Evolutionary conservation across 345 rosid genomes (phyloP), one percentile per base, ranked within the genome.

Genomic region (Conringia planisiliqua): DNA sequence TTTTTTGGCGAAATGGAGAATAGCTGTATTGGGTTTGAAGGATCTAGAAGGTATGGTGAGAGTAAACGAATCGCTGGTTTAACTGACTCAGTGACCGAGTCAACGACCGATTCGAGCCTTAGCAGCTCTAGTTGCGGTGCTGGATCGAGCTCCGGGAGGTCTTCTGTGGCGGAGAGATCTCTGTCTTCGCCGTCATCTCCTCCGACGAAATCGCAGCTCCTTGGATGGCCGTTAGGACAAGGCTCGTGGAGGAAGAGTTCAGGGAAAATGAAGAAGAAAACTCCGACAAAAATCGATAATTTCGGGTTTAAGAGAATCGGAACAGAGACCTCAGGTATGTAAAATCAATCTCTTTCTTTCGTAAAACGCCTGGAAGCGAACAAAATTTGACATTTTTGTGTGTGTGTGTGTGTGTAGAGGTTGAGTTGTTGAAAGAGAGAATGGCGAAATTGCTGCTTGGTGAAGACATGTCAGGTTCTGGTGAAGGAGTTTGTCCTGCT

Each of bases 381-480:
- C 20, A 0, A 24, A 10, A 5, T 33, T 52, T 68, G 40, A 60
- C 35, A 14, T 58, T 4, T 57, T 55, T 14, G 40, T 73, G 32
- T 44, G 8, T 60, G 26, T 75, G 40, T 29, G 18, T 50, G 8
- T 59, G 18, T 29, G 69, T 58, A 95, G 99, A 89, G 82, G 68
- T 82, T 69, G 96, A 95, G 39, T 81, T 88, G 91, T 87, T 95
- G 93, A 95, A 89, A 88, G 99, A 95, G 82, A 92, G 96, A 77
- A 90, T 90, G 84, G 85, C 98, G 20, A 95, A 95, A 56, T 67
- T 95, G 87, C 63, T 95, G 78, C 98, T 95, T 65, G 99, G 99
- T n/a, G 99, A 95, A 76, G 99, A 95, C 67, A 92, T 95, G 98
- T 95, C 99, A 40, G 99, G 99, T 6, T 89, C 90, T 76, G 99